A percentile compares a stretch with the other conserved stretches of the same genome.
Conservation (phyloP, 2,329 filamentous ascomycete genomes). For the Paracorniculantispora psalliotae region DNA sequence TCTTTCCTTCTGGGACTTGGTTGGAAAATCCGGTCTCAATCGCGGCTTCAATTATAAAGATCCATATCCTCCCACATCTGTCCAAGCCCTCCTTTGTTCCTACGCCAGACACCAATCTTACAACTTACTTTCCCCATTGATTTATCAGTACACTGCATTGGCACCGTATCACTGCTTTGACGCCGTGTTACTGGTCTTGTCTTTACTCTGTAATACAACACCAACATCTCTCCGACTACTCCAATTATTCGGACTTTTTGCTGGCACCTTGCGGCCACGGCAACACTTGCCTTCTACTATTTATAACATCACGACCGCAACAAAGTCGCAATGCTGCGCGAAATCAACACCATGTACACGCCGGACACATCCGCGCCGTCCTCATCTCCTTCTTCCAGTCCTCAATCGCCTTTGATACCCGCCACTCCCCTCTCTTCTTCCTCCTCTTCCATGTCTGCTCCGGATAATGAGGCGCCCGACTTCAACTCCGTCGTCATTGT, state of each 20-base stretch:
- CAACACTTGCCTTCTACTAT: not conserved
- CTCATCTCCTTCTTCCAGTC: conserved; percentile 8
- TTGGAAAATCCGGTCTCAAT: conserved; percentile 7
- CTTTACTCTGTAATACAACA: not conserved
- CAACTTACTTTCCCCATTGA: too few species aligned
- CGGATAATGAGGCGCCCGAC: conserved; percentile 3
- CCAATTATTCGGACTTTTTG: not conserved
- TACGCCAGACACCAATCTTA: not conserved
- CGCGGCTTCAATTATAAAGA: conserved; percentile 10
- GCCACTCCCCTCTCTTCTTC: conserved; percentile 13
- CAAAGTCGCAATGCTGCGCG: not conserved
- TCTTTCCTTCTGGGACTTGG: not conserved
- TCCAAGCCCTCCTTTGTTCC: not conserved
- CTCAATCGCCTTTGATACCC: conserved; percentile 8
- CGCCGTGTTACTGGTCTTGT: not conserved
- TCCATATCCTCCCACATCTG: conserved; percentile 6
- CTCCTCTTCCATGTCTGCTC: conserved; percentile 11
- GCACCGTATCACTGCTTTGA: not conserved
- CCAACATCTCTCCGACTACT: not conserved
- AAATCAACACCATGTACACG: conserved; percentile 4
- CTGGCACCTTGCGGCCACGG: not conserved
- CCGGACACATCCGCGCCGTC: conserved; percentile 1
- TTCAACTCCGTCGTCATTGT: conserved; percentile 31
- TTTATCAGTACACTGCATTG: not conserved
- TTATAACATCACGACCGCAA: not conserved